These are phyloP conservation scores for Apostasia shenzhenica DNA, from an alignment of 106 monocot genomes.

Conservation along the genomic window DNA sequence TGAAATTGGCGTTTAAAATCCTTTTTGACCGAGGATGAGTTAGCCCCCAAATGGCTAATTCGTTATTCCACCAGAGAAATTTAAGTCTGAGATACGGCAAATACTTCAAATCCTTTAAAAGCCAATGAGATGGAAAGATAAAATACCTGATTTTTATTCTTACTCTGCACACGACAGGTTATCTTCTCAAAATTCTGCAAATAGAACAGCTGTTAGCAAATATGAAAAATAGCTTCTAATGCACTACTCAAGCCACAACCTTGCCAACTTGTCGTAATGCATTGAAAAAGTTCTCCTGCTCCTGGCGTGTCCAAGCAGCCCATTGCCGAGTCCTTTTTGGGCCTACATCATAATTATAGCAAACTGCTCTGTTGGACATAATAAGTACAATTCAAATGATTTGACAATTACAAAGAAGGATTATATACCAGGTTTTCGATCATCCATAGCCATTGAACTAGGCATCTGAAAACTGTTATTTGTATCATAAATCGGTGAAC, in stretches of 20 bases:
- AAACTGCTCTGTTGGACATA: not conserved
- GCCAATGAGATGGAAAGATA: no score
- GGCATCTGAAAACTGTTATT: constrained; percentile 16
- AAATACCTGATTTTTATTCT: constrained; percentile 85
- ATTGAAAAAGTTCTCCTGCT: constrained; percentile 96
- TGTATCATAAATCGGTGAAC: constrained; percentile 18
- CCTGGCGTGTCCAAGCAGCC: constrained; percentile 99
- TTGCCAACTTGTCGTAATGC: constrained; percentile 98
- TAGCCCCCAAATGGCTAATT: no score
- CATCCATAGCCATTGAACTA: constrained; percentile 13
- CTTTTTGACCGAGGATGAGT: no score
- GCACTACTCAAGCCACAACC: constrained; percentile 21
- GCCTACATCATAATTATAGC: constrained; percentile 23
- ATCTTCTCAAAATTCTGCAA: constrained; percentile 97
- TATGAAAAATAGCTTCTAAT: not conserved
- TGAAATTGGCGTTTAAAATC: no score
- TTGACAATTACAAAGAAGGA: not conserved
- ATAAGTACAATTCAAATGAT: not conserved
- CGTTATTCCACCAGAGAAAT: no score
- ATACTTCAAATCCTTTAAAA: no score
- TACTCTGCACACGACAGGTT: constrained; percentile 89
- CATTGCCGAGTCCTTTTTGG: constrained; percentile 77
- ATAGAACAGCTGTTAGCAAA: constrained; percentile 11
- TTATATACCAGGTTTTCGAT: constrained; percentile 32
- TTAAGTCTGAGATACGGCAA: no score